Evolutionary conservation across 352 stramenopile species (phyloP), one percentile per base, ranked within the genome.

Genomic region (Thalassiosira delicatula): DNA sequence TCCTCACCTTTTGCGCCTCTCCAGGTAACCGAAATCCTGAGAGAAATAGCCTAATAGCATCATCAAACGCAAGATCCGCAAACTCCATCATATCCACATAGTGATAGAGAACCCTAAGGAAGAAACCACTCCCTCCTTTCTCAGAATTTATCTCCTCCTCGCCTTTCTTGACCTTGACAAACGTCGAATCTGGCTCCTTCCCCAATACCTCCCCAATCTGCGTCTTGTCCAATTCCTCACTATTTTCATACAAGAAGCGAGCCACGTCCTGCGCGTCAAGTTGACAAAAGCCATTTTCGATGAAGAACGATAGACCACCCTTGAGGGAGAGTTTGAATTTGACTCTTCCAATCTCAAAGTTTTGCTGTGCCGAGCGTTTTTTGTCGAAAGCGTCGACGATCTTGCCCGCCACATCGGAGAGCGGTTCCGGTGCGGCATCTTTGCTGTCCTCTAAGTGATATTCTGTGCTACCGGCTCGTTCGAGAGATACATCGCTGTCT

Each of bases 31-130:
- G 96, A 89, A 99, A 99, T 32, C 96, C 96, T 30, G 94, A 93
- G 21, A 99, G 93, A 84, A 99, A 99, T 29, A 97, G 90, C 27
- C 97, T 94, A 77, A 99, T 98, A 19, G 97, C 97, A 46, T 98
- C 94, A 88, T 99, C 97, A 82, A 99, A 98, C 27, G 78, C 81
- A 54, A 98, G 70, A 12, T 92, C 95, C 8, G 89, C 91, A 76
- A 99, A 99, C 68, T 99, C 95, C 86, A 99, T 95, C 84, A 92
- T 93, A 57, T 98, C 95, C 7, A 98, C 96, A 87, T 99, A 99
- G 79, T 98, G 95, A 85, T 99, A 94, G 27, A 99, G 88, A 37
- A 98, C 93, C 21, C 83, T 59, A 27, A 94, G 62, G 42, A 84
- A 94, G 62, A 94, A 94, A 56, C 91, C 91, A 51, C 70, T 75